These are phyloP conservation scores for Eucalyptus regnans DNA, from an alignment of 345 rosid species.

Conservation along the genomic window DNA sequence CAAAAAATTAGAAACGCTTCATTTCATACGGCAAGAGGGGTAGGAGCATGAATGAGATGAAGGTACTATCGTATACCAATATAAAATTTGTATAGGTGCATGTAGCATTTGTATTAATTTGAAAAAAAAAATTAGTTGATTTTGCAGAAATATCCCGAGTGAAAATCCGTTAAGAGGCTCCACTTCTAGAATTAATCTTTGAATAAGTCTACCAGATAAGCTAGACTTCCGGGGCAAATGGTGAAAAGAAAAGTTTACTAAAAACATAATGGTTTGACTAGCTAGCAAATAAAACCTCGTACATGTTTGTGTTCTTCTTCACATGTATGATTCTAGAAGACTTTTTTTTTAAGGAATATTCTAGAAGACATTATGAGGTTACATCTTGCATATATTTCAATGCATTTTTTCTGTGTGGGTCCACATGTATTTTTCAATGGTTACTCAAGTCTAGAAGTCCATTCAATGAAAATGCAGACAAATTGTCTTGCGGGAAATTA, in stretches of 20 bases:
- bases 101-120: neutral
- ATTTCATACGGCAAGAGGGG: neutral
- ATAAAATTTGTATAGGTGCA: neutral
- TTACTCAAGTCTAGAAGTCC: neutral
- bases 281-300: neutral
- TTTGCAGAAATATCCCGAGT: neutral
- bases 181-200: neutral
- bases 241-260: neutral
- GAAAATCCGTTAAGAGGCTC: neutral
- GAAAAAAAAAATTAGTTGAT: neutral
- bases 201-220: neutral
- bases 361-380: neutral
- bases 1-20: neutral
- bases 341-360: no score
- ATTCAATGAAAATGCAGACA: fast-evolving
- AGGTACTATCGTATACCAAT: neutral
- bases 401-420: neutral
- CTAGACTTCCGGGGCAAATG: neutral
- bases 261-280: neutral
- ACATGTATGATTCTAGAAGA: neutral
- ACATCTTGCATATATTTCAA: neutral
- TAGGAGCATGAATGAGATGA: neutral
- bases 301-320: neutral
- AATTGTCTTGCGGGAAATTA: neutral
- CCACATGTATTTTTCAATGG: neutral